Evolutionary conservation across 164 flowering plant genomes (phyloP).

Genomic region (Buxus sempervirens): DNA sequence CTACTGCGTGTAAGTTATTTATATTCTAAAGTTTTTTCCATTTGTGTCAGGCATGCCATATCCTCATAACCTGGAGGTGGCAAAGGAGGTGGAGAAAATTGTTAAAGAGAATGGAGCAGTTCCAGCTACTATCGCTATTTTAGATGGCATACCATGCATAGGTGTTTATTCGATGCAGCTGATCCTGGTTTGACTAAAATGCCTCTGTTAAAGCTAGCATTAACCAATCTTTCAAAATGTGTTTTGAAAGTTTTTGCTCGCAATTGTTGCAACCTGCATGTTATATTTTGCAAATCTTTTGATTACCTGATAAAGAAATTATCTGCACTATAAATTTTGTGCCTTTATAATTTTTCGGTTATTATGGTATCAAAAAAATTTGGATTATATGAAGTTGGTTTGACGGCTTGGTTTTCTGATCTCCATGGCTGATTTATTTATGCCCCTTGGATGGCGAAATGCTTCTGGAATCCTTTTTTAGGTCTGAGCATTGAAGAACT

Average conservation of each 20-base stretch:
- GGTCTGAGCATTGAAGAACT: conserved; percentile 68
- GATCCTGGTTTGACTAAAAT: too few relatives aligned
- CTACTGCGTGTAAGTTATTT: not conserved
- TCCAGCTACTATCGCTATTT: conserved; percentile 89
- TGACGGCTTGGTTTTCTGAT: not conserved
- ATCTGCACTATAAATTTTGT: too few relatives aligned
- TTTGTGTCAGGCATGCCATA: conserved; percentile 79
- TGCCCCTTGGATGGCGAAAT: not conserved
- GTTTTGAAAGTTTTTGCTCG: too few relatives aligned
- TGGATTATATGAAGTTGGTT: not conserved
- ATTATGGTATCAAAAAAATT: not conserved
- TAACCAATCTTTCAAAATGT: too few relatives aligned
- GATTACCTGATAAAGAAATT: too few relatives aligned
- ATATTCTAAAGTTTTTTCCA: conserved; percentile 3
- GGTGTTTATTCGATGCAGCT: conserved; percentile 52
- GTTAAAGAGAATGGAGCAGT: conserved; percentile 84
- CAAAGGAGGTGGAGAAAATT: conserved; percentile 73
- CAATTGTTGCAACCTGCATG: too few relatives aligned
- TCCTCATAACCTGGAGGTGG: conserved; percentile 81
- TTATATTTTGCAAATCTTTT: too few relatives aligned
- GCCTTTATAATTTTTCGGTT: not conserved
- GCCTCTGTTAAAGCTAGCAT: too few relatives aligned
- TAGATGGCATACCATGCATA: conserved; percentile 83
- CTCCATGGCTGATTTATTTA: not conserved
- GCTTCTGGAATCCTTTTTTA: conserved; percentile 16